Evolutionary conservation across 257 asterid genomes (phyloP).

Genomic region (Solanum tarapatanum): DNA sequence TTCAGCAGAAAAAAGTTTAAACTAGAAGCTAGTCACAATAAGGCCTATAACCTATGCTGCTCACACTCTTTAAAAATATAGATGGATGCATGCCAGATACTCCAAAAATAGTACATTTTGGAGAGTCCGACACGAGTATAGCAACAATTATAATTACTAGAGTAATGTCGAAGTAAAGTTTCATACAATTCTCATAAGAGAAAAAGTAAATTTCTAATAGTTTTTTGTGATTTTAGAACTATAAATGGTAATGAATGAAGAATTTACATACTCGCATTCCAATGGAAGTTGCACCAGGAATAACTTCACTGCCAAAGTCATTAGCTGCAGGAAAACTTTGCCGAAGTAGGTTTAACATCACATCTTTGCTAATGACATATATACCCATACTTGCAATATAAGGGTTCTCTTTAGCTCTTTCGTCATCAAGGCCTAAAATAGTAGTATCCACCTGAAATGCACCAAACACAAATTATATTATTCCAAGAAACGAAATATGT

Average conservation of each 20-base stretch:
- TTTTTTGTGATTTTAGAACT: not conserved
- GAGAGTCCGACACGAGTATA: not conserved
- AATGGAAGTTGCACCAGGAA: slow-evolving; percentile 85
- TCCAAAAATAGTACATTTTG: no score
- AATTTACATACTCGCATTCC: slow-evolving; percentile 64
- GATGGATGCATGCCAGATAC: not conserved
- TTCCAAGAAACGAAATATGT: not conserved
- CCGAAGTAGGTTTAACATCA: slow-evolving; percentile 59
- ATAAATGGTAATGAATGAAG: not conserved
- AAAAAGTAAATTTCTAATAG: not conserved
- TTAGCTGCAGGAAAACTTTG: slow-evolving; percentile 75
- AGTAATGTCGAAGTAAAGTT: not conserved
- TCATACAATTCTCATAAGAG: not conserved
- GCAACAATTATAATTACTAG: not conserved
- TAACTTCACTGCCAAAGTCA: slow-evolving; percentile 92
- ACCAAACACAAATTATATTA: not conserved
- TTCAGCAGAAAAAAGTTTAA: no score
- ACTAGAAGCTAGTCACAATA: no score
- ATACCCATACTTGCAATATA: slow-evolving; percentile 95
- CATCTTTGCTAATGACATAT: slow-evolving; percentile 83
- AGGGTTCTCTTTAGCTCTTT: slow-evolving; percentile 86
- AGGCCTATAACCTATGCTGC: no score
- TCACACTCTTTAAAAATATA: no score
- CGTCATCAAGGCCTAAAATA: slow-evolving; percentile 83
- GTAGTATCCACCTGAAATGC: slow-evolving; percentile 75